Conservation (phyloP, 768 basidiomycete species). For the Calocera cornea region DNA sequence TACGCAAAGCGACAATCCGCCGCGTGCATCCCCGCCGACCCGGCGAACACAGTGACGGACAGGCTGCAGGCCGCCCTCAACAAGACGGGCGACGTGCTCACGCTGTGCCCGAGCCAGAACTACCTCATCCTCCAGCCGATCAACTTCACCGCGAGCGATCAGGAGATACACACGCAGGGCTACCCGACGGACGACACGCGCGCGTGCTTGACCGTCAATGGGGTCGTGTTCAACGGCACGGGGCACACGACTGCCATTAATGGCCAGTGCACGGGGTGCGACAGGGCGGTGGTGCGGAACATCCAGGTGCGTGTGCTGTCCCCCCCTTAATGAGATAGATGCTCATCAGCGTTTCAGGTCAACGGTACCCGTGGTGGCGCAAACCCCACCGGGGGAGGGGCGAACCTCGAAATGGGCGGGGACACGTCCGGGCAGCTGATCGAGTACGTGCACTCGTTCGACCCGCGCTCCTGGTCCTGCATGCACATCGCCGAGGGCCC, state of each 20-base stretch:
- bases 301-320: constrained; percentile 34
- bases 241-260: constrained; percentile 64
- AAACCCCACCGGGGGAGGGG: constrained; percentile 44
- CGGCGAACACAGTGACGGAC: constrained; percentile 41
- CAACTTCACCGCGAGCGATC: constrained; percentile 47
- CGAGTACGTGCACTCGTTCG: constrained; percentile 60
- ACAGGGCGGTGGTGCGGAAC: constrained; percentile 50
- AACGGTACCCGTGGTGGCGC: constrained; percentile 53
- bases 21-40: constrained; percentile 39
- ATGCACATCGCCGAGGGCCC: constrained; percentile 62
- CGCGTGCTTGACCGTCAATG: constrained; percentile 56
- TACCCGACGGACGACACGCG: constrained; percentile 55
- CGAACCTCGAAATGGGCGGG: constrained; percentile 78
- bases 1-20: constrained; percentile 6
- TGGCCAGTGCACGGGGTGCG: constrained; percentile 47
- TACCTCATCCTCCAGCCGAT: constrained; percentile 58
- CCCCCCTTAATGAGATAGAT: background rate
- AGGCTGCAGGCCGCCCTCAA: constrained; percentile 52
- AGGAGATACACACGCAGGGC: constrained; percentile 71
- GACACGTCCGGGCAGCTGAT: constrained; percentile 55
- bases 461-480: constrained; percentile 74
- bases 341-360: constrained; percentile 35
- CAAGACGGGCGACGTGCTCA: constrained; percentile 51
- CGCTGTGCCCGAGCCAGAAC: constrained; percentile 46
- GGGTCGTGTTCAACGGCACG: constrained; percentile 44